A percentile compares a stretch with the other conserved stretches of the same genome.
phyloP scores from a whole-genome alignment of 257 asterid species.

The Ilex aquifolium region DNA sequence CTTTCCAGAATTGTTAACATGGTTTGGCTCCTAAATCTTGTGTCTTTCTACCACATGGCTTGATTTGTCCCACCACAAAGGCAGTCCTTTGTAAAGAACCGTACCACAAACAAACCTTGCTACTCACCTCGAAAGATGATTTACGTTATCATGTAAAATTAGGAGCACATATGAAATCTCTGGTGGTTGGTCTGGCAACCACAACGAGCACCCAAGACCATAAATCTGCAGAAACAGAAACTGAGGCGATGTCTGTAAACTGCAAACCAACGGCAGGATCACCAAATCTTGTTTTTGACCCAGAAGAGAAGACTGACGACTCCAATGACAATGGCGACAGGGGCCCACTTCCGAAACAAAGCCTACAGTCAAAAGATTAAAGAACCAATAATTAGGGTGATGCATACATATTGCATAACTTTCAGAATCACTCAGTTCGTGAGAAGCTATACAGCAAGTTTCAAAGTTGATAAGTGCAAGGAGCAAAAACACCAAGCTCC shows the following conservation, averaged over 20 bases:
- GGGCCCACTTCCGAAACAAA: constrained; percentile 90
- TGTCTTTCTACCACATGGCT: not conserved
- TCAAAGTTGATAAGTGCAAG: no score
- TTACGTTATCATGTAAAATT: not conserved
- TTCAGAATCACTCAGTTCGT: no score
- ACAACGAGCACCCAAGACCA: not conserved
- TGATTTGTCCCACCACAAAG: not conserved
- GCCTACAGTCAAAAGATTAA: constrained; percentile 35
- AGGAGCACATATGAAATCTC: no score
- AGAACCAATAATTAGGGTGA: not conserved
- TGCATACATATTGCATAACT: not conserved
- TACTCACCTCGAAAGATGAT: not conserved
- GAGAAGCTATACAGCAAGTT: no score
- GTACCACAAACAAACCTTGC: not conserved
- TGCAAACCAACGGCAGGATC: constrained; percentile 29
- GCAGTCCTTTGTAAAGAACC: not conserved
- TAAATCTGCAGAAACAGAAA: not conserved
- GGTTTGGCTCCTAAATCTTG: no score
- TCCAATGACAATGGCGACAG: constrained; percentile 79
- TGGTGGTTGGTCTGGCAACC: not conserved
- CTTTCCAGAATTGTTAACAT: not conserved
- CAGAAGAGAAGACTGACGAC: constrained; percentile 79
- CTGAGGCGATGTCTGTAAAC: constrained; percentile 15
- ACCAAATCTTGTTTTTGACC: constrained; percentile 83
- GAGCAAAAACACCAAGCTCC: no score